Conservation (phyloP, 805 yeast genomes). For the Saccharomycopsis javanensis region DNA sequence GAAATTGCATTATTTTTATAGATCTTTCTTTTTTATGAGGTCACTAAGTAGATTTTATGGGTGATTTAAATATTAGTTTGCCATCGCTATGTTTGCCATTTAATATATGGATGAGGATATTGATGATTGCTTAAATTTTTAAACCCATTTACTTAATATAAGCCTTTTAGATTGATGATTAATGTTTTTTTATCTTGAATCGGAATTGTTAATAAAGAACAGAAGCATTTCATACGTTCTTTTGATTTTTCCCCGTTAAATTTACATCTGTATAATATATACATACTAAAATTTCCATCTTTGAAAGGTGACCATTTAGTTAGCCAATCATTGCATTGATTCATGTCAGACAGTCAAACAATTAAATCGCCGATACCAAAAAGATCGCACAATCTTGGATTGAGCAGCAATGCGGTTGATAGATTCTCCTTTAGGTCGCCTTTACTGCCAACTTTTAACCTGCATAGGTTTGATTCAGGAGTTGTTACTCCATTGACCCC, state of each 20-base stretch:
- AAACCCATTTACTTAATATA: no score
- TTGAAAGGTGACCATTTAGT: background rate
- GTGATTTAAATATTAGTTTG: background rate
- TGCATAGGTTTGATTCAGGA: background rate
- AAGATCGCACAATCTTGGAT: background rate
- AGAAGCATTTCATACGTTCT: no score
- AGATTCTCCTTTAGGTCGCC: constrained; percentile 6
- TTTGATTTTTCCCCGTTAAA: background rate
- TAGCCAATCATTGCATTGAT: background rate
- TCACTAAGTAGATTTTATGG: background rate
- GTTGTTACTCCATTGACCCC: constrained; percentile 16
- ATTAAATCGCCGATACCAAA: constrained; percentile 6
- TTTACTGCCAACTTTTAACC: background rate
- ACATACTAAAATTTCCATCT: background rate
- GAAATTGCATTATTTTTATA: background rate
- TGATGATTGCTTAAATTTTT: background rate
- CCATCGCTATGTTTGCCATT: background rate
- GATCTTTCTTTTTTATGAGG: background rate
- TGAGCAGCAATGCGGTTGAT: constrained; percentile 2
- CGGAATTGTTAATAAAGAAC: background rate
- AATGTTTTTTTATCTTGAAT: no score
- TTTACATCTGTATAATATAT: background rate
- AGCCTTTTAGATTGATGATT: no score
- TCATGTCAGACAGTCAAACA: background rate
- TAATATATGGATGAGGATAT: no score